These are phyloP conservation scores for Colletotrichum aenigma DNA, from an alignment of 2,329 filamentous ascomycete genomes.

Conservation along the genomic window DNA sequence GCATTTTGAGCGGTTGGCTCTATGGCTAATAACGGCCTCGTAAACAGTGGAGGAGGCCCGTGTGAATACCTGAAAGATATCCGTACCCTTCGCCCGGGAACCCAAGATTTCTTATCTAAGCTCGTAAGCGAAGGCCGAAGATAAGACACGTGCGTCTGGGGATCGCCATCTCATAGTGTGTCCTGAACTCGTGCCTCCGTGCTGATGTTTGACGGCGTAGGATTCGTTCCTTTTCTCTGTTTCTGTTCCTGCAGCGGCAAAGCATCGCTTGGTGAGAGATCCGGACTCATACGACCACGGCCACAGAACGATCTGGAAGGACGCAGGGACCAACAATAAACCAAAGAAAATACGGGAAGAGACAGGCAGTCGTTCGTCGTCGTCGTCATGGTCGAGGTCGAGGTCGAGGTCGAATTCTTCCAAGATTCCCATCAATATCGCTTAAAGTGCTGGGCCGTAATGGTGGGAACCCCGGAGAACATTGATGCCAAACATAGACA, in stretches of 20 bases:
- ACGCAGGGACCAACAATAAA: neutral
- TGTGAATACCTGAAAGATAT: neutral
- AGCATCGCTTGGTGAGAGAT: neutral
- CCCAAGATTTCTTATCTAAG: neutral
- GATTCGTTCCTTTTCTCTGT: neutral
- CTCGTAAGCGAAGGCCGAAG: neutral
- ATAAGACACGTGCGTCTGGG: neutral
- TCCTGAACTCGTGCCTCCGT: neutral
- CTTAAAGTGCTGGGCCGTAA: conserved; percentile 9
- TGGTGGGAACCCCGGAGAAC: neutral
- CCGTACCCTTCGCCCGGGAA: neutral
- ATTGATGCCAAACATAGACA: conserved; percentile 16
- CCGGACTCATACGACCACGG: neutral
- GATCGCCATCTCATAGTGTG: neutral
- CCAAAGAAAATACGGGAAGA: neutral
- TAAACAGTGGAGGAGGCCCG: neutral
- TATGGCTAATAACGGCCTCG: neutral
- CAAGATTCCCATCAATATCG: conserved; percentile 11
- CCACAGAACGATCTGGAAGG: neutral
- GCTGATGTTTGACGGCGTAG: neutral
- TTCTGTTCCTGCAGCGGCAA: conserved; percentile 2
- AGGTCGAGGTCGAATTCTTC: neutral
- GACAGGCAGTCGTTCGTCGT: neutral
- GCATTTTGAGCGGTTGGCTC: neutral
- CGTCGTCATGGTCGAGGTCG: neutral